Percentiles rank a stretch among this genome's conserved stretches.
Evolutionary conservation across 2,329 filamentous ascomycete species (phyloP).

Genomic region (Talaromyces sp.): DNA sequence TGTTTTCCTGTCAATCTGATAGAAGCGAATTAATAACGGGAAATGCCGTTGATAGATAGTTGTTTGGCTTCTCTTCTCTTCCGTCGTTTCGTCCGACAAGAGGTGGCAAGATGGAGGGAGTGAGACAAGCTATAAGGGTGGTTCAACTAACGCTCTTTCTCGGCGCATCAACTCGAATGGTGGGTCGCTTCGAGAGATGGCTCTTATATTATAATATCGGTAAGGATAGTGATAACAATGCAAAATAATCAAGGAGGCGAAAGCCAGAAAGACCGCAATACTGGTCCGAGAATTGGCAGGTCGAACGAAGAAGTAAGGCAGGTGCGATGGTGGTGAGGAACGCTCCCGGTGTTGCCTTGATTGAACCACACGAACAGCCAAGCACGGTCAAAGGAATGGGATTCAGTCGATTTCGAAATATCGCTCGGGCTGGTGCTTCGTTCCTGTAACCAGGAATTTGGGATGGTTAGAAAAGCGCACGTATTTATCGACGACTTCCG

Average conservation of each 20-base stretch:
- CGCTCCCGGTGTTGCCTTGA: not conserved
- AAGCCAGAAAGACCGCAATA: not conserved
- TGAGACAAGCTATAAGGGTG: not conserved
- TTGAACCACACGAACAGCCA: not conserved
- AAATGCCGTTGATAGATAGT: not conserved
- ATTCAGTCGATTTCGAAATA: constrained; percentile 7
- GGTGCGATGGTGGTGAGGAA: not conserved
- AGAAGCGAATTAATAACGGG: not conserved
- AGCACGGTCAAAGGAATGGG: not conserved
- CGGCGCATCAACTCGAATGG: not conserved
- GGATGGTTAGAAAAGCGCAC: constrained; percentile 5
- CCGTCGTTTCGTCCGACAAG: not conserved
- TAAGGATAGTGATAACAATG: not conserved
- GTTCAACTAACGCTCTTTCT: constrained; percentile 10
- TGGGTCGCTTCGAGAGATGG: not conserved
- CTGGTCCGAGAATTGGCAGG: not conserved
- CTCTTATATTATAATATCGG: not conserved
- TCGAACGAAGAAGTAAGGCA: not conserved
- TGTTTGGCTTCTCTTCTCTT: not conserved
- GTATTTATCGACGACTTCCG: not conserved
- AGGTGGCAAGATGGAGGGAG: not conserved
- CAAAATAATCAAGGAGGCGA: not conserved
- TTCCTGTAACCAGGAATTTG: not conserved
- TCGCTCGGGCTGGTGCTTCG: constrained; percentile 2
- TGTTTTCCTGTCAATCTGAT: not conserved